Conservation (phyloP, 2,329 filamentous ascomycete genomes). For the Penicillium vulpinum region DNA sequence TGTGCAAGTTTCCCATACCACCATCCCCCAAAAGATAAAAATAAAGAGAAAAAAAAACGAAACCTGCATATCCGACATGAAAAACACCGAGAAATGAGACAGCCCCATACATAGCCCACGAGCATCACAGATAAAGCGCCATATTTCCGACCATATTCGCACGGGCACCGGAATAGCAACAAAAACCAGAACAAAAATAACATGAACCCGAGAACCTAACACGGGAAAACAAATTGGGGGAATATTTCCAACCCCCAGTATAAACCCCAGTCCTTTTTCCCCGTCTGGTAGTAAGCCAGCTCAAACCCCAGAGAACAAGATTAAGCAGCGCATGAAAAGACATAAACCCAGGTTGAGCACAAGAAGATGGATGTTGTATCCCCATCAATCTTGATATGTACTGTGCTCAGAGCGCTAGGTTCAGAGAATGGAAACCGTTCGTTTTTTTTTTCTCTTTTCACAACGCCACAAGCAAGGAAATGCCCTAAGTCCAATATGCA, state of each 20-base stretch:
- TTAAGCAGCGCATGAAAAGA: background rate
- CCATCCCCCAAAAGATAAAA: background rate
- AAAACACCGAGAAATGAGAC: conserved; percentile 18
- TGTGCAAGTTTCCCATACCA: conserved; percentile 10
- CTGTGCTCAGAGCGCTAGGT: conserved; percentile 23
- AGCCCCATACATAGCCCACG: conserved; percentile 7
- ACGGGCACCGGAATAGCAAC: conserved; percentile 10
- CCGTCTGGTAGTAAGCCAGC: conserved; percentile 11
- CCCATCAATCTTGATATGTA: conserved; percentile 29
- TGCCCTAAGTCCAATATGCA: conserved; percentile 20
- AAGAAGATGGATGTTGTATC: background rate
- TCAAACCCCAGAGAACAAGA: conserved; percentile 9
- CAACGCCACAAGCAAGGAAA: conserved; percentile 30
- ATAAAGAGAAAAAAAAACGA: conserved; percentile 1
- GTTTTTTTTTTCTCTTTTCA: conserved; percentile 12
- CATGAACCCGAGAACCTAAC: background rate
- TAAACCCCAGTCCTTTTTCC: background rate
- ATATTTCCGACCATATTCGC: conserved; percentile 14
- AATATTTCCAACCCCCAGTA: background rate
- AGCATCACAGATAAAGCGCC: conserved; percentile 17
- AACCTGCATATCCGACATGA: conserved; percentile 8
- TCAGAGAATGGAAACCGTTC: conserved; percentile 5
- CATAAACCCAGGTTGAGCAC: conserved; percentile 1
- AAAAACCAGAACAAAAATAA: conserved; percentile 5
- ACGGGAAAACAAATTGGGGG: background rate